These are phyloP conservation scores for Neurospora crassa DNA, from an alignment of 2,329 filamentous ascomycete species.

Conservation along the genomic window DNA sequence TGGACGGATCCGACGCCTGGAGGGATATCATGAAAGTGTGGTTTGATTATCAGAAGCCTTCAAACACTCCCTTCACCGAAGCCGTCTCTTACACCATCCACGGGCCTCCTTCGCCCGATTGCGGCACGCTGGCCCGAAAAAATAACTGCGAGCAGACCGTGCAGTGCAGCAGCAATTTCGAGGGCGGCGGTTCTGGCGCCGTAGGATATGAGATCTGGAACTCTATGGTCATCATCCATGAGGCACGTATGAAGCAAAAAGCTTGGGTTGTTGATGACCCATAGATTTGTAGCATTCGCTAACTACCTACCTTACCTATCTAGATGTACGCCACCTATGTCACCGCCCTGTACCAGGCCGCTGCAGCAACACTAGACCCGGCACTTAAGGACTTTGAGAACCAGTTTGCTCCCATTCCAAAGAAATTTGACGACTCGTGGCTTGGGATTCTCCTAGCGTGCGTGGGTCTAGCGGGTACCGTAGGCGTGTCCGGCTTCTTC, in stretches of 20 bases:
- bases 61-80: neutral
- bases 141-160: conserved; percentile 2
- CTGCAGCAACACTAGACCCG: conserved; percentile 10
- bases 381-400: conserved; percentile 15
- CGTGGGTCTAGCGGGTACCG: conserved; percentile 18
- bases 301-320: neutral
- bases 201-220: conserved; percentile 18
- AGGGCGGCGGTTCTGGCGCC: conserved; percentile 11
- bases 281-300: neutral
- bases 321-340: conserved; percentile 12
- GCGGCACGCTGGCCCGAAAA: neutral
- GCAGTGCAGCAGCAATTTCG: neutral
- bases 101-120: neutral
- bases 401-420: conserved; percentile 21
- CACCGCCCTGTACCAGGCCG: conserved; percentile 10
- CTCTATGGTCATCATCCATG: conserved; percentile 18
- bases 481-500: conserved; percentile 19
- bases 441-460: conserved; percentile 21
- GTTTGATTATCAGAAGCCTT: conserved; percentile 10
- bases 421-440: conserved; percentile 17
- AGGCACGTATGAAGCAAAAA: neutral
- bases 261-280: neutral
- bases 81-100: conserved; percentile 4
- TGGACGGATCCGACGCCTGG: conserved; percentile 21
- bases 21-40: conserved; percentile 18